These are phyloP conservation scores for Candida michaelii DNA, from an alignment of 805 yeast genomes.

Conservation along the genomic window DNA sequence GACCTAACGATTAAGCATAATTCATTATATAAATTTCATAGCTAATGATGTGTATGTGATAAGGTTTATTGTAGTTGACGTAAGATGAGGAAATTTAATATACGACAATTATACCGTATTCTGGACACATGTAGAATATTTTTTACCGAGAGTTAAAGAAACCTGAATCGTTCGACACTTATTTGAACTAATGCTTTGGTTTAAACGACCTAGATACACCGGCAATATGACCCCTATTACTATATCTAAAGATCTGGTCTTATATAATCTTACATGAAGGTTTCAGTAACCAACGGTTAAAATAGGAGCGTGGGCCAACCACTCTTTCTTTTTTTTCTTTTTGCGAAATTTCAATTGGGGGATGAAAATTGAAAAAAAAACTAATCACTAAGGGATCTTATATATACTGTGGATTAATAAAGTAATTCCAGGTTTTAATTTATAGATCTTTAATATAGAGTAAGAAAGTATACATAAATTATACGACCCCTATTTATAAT, in stretches of 20 bases:
- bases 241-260: background rate
- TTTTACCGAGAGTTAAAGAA: no score
- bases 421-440: background rate
- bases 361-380: conserved; percentile 8
- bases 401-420: background rate
- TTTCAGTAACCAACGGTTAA: background rate
- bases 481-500: no score
- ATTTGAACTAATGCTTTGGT: no score
- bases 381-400: conserved; percentile 5
- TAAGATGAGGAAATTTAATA: background rate
- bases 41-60: no score
- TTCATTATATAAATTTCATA: no score
- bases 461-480: no score
- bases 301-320: background rate
- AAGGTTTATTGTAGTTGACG: background rate
- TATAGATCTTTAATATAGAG: conserved; percentile 1
- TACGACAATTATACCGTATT: background rate
- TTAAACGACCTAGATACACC: no score
- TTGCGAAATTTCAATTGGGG: conserved; percentile 11
- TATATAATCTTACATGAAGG: background rate
- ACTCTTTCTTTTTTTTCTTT: background rate
- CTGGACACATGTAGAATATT: background rate
- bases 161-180: no score
- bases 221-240: no score
- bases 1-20: no score